A percentile compares a stretch with the other conserved stretches of the same genome.
Conservation (phyloP, 2,329 filamentous ascomycete species). For the Paecilomyces niveus region DNA sequence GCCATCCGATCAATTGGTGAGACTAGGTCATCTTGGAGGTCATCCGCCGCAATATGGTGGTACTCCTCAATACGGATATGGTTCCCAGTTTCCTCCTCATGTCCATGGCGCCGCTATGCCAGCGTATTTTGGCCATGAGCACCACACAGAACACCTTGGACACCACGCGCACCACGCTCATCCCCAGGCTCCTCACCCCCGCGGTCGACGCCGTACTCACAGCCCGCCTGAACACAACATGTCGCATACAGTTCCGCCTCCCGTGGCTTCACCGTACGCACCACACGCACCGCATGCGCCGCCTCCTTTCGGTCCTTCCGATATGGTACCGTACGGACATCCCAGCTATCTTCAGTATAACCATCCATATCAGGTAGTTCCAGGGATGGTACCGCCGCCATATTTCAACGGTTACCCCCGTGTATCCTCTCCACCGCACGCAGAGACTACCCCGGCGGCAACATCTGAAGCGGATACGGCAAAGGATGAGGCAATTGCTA, state of each 20-base stretch:
- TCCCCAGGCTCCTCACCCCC: slow-evolving; percentile 11
- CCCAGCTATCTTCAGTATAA: slow-evolving; percentile 28
- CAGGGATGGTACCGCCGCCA: slow-evolving; percentile 26
- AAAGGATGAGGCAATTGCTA: slow-evolving; percentile 51
- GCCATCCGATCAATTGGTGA: slow-evolving; percentile 27
- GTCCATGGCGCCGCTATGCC: slow-evolving; percentile 18
- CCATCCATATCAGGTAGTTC: slow-evolving; percentile 25
- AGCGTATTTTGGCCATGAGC: slow-evolving; percentile 22
- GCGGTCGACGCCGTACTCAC: slow-evolving; percentile 22
- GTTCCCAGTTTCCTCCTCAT: slow-evolving; percentile 18
- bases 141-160: slow-evolving; percentile 16
- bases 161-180: slow-evolving; percentile 17
- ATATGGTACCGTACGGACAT: slow-evolving; percentile 31
- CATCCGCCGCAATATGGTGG: slow-evolving; percentile 19
- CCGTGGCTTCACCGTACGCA: slow-evolving; percentile 22
- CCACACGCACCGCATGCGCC: slow-evolving; percentile 17
- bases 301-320: slow-evolving; percentile 25
- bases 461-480: slow-evolving; percentile 37
- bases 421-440: slow-evolving; percentile 26
- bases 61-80: slow-evolving; percentile 20
- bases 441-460: slow-evolving; percentile 12
- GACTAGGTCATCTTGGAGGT: slow-evolving; percentile 18
- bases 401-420: slow-evolving; percentile 31
- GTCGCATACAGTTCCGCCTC: slow-evolving; percentile 18
- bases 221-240: slow-evolving; percentile 23